Evolutionary conservation across 805 yeast species (phyloP).

Genomic region (Saturnispora serradocipensis): DNA sequence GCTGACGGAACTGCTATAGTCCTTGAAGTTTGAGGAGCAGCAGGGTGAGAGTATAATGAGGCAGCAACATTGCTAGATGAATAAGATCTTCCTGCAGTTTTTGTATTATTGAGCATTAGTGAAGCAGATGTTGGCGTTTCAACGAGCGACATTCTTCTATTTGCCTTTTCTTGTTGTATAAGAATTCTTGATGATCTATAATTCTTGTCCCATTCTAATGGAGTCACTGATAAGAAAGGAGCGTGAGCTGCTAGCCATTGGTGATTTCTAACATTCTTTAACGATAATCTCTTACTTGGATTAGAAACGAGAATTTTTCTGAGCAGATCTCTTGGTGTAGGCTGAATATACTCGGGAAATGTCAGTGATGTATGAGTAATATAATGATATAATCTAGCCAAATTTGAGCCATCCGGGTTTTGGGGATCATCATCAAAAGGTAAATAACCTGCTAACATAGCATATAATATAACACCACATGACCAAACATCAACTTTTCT

Average conservation of each 20-base stretch:
- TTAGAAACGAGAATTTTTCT: conserved; percentile 79
- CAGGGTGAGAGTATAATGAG: conserved; percentile 41
- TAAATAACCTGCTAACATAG: conserved; percentile 93
- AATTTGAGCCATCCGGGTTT: conserved; percentile 93
- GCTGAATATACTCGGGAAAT: conserved; percentile 88
- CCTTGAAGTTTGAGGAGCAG: conserved; percentile 58
- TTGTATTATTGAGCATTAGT: conserved; percentile 25
- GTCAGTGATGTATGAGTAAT: conserved; percentile 87
- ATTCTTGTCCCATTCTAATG: conserved; percentile 80
- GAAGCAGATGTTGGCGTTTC: conserved; percentile 35
- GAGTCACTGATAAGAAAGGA: conserved; percentile 72
- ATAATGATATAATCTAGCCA: conserved; percentile 81
- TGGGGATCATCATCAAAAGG: conserved; percentile 97
- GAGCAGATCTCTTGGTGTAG: conserved; percentile 83
- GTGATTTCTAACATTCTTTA: conserved; percentile 68
- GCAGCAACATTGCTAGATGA: conserved; percentile 31
- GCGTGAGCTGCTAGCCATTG: conserved; percentile 85
- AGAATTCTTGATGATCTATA: conserved; percentile 33
- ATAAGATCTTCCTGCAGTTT: conserved; percentile 27
- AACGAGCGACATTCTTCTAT: conserved; percentile 35
- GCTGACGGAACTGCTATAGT: conserved; percentile 26
- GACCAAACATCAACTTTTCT: conserved; percentile 96
- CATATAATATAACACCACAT: conserved; percentile 88
- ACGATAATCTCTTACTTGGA: conserved; percentile 64
- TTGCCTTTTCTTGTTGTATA: conserved; percentile 20